These are phyloP conservation scores for Leccinum broughii DNA, from an alignment of 768 basidiomycete genomes.

Conservation along the genomic window DNA sequence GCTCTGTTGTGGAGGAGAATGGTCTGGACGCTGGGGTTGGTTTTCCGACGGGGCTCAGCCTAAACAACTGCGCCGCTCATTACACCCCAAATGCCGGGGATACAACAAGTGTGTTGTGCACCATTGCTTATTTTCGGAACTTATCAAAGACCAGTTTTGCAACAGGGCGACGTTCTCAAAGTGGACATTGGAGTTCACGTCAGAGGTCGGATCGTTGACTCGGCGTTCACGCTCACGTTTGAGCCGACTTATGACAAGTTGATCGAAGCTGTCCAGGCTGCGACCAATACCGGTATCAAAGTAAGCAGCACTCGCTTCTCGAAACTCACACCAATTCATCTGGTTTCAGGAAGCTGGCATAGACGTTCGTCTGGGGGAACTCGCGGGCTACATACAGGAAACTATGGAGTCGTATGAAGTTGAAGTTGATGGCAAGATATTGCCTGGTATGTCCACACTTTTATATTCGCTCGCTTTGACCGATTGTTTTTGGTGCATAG, in stretches of 20 bases:
- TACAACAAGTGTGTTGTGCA: slow-evolving; percentile 58
- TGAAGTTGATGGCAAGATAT: slow-evolving; percentile 79
- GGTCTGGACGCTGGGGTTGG: slow-evolving; percentile 86
- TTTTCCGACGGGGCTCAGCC: slow-evolving; percentile 93
- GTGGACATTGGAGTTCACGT: slow-evolving; percentile 98
- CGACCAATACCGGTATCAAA: slow-evolving; percentile 88
- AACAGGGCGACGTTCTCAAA: slow-evolving; percentile 86
- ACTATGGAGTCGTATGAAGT: slow-evolving; percentile 99
- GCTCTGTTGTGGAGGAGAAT: slow-evolving; percentile 89
- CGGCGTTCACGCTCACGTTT: slow-evolving; percentile 90
- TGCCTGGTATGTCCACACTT: slow-evolving; percentile 57
- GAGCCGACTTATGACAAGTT: slow-evolving; percentile 90
- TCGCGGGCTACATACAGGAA: slow-evolving; percentile 92
- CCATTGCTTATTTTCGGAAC: neutral
- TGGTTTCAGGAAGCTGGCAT: slow-evolving; percentile 85
- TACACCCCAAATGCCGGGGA: slow-evolving; percentile 96
- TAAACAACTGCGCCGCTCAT: slow-evolving; percentile 96
- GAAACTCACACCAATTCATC: slow-evolving; percentile 8
- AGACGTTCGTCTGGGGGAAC: slow-evolving; percentile 89
- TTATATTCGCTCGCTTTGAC: neutral
- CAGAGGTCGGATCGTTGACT: slow-evolving; percentile 92
- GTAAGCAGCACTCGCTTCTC: slow-evolving; percentile 41
- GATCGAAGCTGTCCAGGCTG: slow-evolving; percentile 88
- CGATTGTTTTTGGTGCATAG: slow-evolving; percentile 39
- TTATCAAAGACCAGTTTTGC: slow-evolving; percentile 58